phyloP scores from a whole-genome alignment of 441 rosid genomes.

The Iberis amara region DNA sequence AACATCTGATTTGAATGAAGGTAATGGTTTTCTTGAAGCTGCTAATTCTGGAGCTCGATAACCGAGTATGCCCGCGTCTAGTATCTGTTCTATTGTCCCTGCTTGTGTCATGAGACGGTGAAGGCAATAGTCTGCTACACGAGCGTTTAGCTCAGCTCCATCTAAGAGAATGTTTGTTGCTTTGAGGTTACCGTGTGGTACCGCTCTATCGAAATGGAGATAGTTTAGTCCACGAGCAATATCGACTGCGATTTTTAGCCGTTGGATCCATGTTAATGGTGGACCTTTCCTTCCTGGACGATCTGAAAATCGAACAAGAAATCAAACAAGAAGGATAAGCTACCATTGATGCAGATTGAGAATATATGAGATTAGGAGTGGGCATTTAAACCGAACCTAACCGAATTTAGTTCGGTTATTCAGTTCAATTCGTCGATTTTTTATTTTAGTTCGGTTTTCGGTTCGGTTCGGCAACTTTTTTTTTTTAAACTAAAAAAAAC shows the following conservation, averaged over 20 bases:
- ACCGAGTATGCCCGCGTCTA: slow-evolving; percentile 92
- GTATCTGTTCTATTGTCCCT: slow-evolving; percentile 83
- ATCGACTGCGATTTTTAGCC: slow-evolving; percentile 84
- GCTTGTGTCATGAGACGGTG: slow-evolving; percentile 97
- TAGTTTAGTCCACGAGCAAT: slow-evolving; percentile 96
- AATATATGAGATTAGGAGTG: too few relatives aligned
- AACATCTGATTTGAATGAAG: slow-evolving; percentile 92
- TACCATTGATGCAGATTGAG: background rate
- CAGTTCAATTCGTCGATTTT: too few relatives aligned
- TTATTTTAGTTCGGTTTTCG: too few relatives aligned
- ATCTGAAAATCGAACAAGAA: slow-evolving; percentile 37
- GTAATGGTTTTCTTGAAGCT: slow-evolving; percentile 79
- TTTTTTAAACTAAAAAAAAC: too few relatives aligned
- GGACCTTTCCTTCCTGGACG: slow-evolving; percentile 92
- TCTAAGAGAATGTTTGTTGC: slow-evolving; percentile 78
- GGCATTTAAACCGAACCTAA: too few relatives aligned
- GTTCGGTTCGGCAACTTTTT: too few relatives aligned
- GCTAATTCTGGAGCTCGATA: slow-evolving; percentile 94
- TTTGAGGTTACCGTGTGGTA: slow-evolving; percentile 94
- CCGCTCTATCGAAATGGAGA: slow-evolving; percentile 91
- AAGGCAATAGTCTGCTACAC: slow-evolving; percentile 90
- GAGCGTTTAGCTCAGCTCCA: slow-evolving; percentile 84
- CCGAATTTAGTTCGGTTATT: too few relatives aligned
- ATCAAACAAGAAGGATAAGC: slow-evolving; percentile 18
- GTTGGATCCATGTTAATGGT: slow-evolving; percentile 75